Evolutionary conservation across 139 green algal genomes (phyloP), one percentile per base, ranked within the genome.

Genomic region (Asterochloris erici): DNA sequence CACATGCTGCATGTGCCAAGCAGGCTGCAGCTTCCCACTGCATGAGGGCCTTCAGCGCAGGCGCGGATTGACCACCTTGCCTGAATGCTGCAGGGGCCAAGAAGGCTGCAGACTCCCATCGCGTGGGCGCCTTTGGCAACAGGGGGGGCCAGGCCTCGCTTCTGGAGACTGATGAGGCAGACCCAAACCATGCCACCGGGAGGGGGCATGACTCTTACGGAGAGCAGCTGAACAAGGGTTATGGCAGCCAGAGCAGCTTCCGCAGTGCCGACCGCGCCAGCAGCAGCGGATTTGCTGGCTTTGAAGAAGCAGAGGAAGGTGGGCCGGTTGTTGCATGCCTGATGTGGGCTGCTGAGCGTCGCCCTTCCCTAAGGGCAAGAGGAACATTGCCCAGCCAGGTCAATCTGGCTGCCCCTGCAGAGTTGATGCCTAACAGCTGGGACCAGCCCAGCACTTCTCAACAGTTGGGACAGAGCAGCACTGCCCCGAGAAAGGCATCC

Each of bases 271-370:
- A 63, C 26, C 81, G 38, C 17, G 73, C 63, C 29, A 78, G 62
- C 78, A 79, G 12, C 70, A 81, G 80, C 63, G 63, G 63, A 21
- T 84, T 84, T 71, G 77, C 73, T 28, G 81, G 81, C 14, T 84
- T 84, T 76, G 81, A 84, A 70, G 81, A 74, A 62, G 73, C 26
- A 27, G 24, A 26, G 74, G 73, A 70, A 75, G 70, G 61, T 79
- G 26, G 10, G 27, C 21, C 9, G 19, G 12, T 16, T 11, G 28
- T 47, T 21, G 15, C 69, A 27, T 63, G 71, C 24, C 70, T 66
- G 2, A 2, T 54, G 38, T 54, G 38, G 38, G 38, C 38, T 54
- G 38, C 38, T 54, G 38, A 54, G 38, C 38, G 6, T 54, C 6
- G 38, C 38, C 38, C 38, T 6, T 54, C 38, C 38, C 38, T 54